Conservation (phyloP, 352 stramenopile genomes). For the Nothophytophthora sp. region DNA sequence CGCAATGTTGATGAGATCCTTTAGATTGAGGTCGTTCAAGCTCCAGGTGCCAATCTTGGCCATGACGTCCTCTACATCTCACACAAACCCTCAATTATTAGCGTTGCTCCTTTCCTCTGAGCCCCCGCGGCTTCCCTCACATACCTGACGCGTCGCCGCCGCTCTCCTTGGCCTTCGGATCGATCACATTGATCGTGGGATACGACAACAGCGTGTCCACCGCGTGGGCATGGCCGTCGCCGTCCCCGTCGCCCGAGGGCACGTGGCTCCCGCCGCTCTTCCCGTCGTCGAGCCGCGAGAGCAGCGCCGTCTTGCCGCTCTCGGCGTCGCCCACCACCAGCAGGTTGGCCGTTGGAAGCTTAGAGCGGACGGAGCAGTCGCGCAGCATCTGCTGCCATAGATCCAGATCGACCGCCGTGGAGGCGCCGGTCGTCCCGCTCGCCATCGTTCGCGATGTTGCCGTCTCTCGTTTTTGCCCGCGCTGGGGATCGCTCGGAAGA, state of each 20-base stretch:
- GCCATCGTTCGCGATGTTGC: too few relatives aligned
- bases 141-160: constrained; percentile 42
- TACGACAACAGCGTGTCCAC: constrained; percentile 60
- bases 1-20: constrained; percentile 69
- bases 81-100: background rate
- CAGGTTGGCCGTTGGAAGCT: constrained; percentile 66
- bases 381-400: constrained; percentile 87
- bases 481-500: too few relatives aligned
- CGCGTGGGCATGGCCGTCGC: constrained; percentile 24
- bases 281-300: constrained; percentile 59
- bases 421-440: background rate
- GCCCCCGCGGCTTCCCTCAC: background rate
- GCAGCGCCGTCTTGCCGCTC: constrained; percentile 71
- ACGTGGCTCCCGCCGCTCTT: constrained; percentile 5
- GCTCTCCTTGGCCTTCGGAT: constrained; percentile 61
- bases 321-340: constrained; percentile 73
- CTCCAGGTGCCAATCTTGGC: constrained; percentile 79
- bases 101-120: background rate
- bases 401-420: constrained; percentile 30
- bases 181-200: constrained; percentile 64
- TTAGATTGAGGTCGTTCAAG: constrained; percentile 69
- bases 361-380: constrained; percentile 76
- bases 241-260: constrained; percentile 1
- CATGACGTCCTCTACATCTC: constrained; percentile 60
- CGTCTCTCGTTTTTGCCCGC: too few relatives aligned